Evolutionary conservation across 192 early-diverging fungal species (phyloP), one percentile per base, ranked within the genome.

Genomic region (Backusella luteola): DNA sequence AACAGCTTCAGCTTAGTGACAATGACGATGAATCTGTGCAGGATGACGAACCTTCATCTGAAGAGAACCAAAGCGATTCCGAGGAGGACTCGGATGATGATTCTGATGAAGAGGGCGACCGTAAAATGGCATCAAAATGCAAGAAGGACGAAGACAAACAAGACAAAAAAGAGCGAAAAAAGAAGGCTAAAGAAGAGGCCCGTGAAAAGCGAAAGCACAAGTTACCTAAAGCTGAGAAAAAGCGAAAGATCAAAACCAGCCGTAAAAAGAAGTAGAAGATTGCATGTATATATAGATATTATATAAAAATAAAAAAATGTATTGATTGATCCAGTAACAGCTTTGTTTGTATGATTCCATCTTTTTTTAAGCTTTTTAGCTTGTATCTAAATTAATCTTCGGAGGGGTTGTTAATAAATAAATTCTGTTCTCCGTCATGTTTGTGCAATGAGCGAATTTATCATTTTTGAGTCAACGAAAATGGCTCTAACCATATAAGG

Each of bases 201-300:
- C 91, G 96, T 46, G 96, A 97, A 77, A 93, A 94, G 80, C 87
- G 97, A 79, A 97, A 98, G 79, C 88, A 86, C 79, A 99, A 99
- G 86, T 90, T 97, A 17, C 96, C 97, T 29, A 99, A 99, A 84
- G 90, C 94, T 17, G 94, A 96, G 81, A 99, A 99, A 83, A 99
- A 98, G 83, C 89, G 95, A 73, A 96, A 94, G 80, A 89, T 95
- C 77, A 94, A 95, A 67, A 79, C 84, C 11, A 89, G 89, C 19
- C 85, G 88, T 21, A 88, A 83, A 34, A 94, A 88, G 81, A 88
- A 90, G 75, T 80, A 85, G 56, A 63, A 29, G 2, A 9, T 9
- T 56, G 7, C 9, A 26, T 63, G 21, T 63, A 29, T 63, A 7
- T 59, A 59, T 26, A 59, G 26, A 63, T 63, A 29, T 32, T 63